Conservation (phyloP, 257 asterid species). For the Capsicum baccatum region DNA sequence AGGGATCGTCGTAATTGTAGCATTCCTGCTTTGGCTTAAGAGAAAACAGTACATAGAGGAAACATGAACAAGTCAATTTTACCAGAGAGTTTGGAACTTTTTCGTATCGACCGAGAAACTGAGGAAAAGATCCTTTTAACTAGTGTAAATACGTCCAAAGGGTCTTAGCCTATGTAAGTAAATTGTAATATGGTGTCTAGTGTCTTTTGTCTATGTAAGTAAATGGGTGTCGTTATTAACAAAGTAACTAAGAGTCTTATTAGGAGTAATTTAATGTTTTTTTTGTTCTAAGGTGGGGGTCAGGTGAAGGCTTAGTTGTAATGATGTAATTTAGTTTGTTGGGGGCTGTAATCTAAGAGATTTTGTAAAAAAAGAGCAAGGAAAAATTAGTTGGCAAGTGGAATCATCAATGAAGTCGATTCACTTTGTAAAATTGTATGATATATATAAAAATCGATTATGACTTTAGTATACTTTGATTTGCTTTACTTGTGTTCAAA, state of each 20-base stretch:
- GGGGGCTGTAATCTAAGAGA: background rate
- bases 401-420: background rate
- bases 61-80: background rate
- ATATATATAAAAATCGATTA: background rate
- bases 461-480: background rate
- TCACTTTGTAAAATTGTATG: background rate
- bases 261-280: slow-evolving; percentile 33
- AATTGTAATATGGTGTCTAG: slow-evolving; percentile 27
- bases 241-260: slow-evolving; percentile 24
- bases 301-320: slow-evolving; percentile 35
- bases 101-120: slow-evolving; percentile 26
- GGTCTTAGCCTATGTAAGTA: slow-evolving; percentile 30
- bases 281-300: slow-evolving; percentile 21
- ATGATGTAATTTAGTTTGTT: slow-evolving; percentile 64
- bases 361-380: background rate
- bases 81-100: slow-evolving; percentile 39
- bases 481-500: too few relatives aligned
- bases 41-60: slow-evolving; percentile 32
- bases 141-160: slow-evolving; percentile 55
- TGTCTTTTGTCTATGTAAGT: slow-evolving; percentile 49
- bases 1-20: slow-evolving; percentile 91
- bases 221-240: slow-evolving; percentile 43
- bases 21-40: slow-evolving; percentile 89
- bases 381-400: background rate
- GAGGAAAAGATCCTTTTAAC: slow-evolving; percentile 42